Conservation (phyloP, 495 filamentous ascomycete species). For the Emericellopsis terricola region DNA sequence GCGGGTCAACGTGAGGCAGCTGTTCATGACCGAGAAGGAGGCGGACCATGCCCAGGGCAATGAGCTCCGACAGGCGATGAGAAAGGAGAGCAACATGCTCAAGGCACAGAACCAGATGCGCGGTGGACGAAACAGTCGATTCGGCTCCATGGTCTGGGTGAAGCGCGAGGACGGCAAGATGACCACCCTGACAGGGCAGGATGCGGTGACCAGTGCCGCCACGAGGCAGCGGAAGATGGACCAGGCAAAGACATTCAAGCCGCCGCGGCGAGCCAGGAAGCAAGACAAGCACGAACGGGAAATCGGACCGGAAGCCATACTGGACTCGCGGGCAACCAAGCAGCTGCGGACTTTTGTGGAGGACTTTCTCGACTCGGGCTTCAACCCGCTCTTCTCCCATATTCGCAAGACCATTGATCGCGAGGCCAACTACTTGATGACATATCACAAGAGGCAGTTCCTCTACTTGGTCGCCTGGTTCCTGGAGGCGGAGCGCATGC, state of each 20-base stretch:
- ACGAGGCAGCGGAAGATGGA: conserved; percentile 76
- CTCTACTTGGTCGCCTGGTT: conserved; percentile 95
- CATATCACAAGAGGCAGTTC: conserved; percentile 60
- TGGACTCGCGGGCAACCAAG: conserved; percentile 48
- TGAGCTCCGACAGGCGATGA: conserved; percentile 56
- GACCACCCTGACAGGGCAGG: conserved; percentile 76
- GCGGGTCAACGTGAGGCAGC: conserved; percentile 65
- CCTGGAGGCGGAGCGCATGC: conserved; percentile 66
- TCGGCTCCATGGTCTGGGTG: conserved; percentile 96
- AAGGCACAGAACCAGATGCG: conserved; percentile 60
- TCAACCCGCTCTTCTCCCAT: conserved; percentile 83
- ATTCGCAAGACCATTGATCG: conserved; percentile 79
- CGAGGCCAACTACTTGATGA: conserved; percentile 67
- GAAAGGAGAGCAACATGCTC: conserved; percentile 64
- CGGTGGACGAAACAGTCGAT: conserved; percentile 80
- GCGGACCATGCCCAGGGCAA: conserved; percentile 45
- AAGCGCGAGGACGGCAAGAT: conserved; percentile 69
- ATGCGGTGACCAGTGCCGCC: conserved; percentile 55
- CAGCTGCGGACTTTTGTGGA: conserved; percentile 72
- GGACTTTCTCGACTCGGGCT: conserved; percentile 86
- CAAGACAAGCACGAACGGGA: conserved; percentile 49
- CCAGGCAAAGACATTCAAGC: conserved; percentile 74
- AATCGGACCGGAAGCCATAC: conserved; percentile 50
- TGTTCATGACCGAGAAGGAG: conserved; percentile 69
- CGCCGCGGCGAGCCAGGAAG: conserved; percentile 44